Conservation (phyloP, 768 basidiomycete genomes). For the Melanogaster broomeanus region DNA sequence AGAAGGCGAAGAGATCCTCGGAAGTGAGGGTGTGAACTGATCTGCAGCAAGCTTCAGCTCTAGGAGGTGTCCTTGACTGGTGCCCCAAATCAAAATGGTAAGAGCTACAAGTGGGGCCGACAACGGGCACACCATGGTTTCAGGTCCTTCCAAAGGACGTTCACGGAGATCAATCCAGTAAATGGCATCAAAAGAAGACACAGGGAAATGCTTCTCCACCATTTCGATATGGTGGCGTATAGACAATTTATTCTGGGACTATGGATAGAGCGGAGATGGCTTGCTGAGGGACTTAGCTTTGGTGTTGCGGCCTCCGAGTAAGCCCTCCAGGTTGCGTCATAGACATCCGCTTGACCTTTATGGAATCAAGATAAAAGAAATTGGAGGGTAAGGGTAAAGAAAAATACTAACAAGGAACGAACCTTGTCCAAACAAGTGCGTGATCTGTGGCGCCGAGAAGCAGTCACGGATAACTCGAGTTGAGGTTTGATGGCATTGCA, state of each 20-base stretch:
- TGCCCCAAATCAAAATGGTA: neutral
- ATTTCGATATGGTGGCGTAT: slow-evolving; percentile 69
- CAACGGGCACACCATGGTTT: slow-evolving; percentile 55
- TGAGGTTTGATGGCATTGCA: slow-evolving; percentile 39
- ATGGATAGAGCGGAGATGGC: slow-evolving; percentile 55
- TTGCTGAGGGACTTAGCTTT: slow-evolving; percentile 69
- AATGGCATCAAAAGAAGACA: slow-evolving; percentile 63
- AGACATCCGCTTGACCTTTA: slow-evolving; percentile 67
- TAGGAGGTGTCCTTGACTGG: slow-evolving; percentile 71
- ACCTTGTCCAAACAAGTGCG: slow-evolving; percentile 48
- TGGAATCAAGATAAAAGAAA: slow-evolving; percentile 56
- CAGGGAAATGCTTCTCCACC: slow-evolving; percentile 62
- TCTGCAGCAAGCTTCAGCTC: slow-evolving; percentile 80
- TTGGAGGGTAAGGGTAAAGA: neutral
- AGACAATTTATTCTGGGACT: slow-evolving; percentile 6
- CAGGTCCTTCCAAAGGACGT: slow-evolving; percentile 70
- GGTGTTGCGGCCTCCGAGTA: slow-evolving; percentile 70
- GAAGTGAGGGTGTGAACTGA: slow-evolving; percentile 55
- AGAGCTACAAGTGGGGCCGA: neutral
- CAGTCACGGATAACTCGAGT: slow-evolving; percentile 51
- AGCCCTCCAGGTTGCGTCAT: slow-evolving; percentile 64
- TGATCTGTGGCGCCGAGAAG: slow-evolving; percentile 45
- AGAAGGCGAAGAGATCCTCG: slow-evolving; percentile 65
- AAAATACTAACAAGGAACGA: neutral
- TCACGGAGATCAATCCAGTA: slow-evolving; percentile 77